Percentiles rank a stretch among this genome's conserved stretches.
These are phyloP conservation scores for Setomelanomma holmii DNA, from an alignment of 2,329 filamentous ascomycete genomes.

Conservation along the genomic window DNA sequence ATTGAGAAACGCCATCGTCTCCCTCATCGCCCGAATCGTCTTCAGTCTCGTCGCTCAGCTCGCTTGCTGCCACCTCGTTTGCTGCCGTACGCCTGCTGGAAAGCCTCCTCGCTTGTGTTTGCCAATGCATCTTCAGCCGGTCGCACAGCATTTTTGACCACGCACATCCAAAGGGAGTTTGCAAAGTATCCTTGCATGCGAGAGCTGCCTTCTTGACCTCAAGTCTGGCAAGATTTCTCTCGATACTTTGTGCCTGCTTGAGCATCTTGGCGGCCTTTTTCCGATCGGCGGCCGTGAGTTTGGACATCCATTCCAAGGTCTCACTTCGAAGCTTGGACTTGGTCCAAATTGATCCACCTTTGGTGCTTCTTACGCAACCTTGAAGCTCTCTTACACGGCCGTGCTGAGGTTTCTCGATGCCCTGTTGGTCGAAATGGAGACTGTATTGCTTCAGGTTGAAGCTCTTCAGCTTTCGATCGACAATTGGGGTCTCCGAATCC, in stretches of 20 bases:
- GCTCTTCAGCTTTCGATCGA: background rate
- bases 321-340: background rate
- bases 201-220: background rate
- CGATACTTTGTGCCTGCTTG: background rate
- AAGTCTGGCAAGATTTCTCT: background rate
- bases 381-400: background rate
- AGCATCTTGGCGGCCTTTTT: background rate
- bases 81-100: too few species aligned
- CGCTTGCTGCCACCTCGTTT: background rate
- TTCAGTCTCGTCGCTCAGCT: background rate
- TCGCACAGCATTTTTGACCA: background rate
- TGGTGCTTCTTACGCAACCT: background rate
- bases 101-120: too few species aligned
- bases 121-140: too few species aligned
- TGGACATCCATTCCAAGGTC: background rate
- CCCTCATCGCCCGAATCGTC: background rate
- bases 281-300: background rate
- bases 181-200: background rate
- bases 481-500: background rate
- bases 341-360: background rate
- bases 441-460: background rate
- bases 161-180: background rate
- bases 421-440: background rate
- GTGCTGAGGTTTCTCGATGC: background rate
- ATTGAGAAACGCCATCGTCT: background rate